These are phyloP conservation scores for Akanthomyces uredinophilus DNA, from an alignment of 2,329 filamentous ascomycete genomes.

Conservation along the genomic window DNA sequence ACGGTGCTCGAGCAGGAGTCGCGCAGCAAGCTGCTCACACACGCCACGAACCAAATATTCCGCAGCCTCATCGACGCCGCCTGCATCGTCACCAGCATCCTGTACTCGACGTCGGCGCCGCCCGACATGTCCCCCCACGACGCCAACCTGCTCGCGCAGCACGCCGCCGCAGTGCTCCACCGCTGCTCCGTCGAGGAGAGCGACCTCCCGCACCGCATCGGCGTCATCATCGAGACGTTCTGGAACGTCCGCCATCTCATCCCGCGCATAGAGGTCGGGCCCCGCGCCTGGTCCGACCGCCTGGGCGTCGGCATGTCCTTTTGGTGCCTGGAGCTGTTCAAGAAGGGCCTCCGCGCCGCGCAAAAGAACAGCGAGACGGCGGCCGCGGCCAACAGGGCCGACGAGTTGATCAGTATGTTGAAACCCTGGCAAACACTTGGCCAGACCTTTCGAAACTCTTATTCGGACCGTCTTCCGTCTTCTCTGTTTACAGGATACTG, in stretches of 20 bases:
- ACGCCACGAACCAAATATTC: conserved; percentile 47
- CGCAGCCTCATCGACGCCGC: conserved; percentile 41
- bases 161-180: conserved; percentile 32
- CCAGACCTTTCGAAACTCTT: background rate
- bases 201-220: conserved; percentile 42
- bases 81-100: conserved; percentile 40
- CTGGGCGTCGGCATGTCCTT: conserved; percentile 45
- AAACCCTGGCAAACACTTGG: background rate
- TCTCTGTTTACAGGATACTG: background rate
- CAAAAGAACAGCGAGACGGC: conserved; percentile 27
- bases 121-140: conserved; percentile 27
- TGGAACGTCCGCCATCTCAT: conserved; percentile 38
- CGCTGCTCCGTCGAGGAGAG: conserved; percentile 43
- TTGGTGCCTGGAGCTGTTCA: conserved; percentile 46
- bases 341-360: conserved; percentile 34
- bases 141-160: conserved; percentile 26
- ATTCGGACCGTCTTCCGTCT: too few species aligned
- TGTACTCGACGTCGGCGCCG: conserved; percentile 38
- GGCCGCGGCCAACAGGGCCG: conserved; percentile 23
- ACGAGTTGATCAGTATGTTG: conserved; percentile 28
- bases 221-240: conserved; percentile 45
- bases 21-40: conserved; percentile 35
- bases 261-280: conserved; percentile 35
- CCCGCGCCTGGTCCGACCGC: conserved; percentile 39
- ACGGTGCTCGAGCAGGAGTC: conserved; percentile 39